Evolutionary conservation across 768 basidiomycete species (phyloP), one percentile per base, ranked within the genome.

Genomic region (Amanita muscaria): DNA sequence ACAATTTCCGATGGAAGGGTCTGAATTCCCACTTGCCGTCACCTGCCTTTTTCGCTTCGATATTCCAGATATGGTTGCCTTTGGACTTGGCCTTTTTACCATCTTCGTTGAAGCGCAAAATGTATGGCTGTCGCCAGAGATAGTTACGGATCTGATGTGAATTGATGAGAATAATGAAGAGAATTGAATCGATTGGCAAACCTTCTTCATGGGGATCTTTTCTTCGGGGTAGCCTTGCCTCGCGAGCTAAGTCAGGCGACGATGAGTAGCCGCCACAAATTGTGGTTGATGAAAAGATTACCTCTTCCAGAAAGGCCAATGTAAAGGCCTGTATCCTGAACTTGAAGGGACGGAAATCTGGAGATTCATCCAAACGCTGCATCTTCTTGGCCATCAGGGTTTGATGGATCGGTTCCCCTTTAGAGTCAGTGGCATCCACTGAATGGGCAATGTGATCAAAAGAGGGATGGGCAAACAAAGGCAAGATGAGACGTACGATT

Each of bases 11-110:
- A 55, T 83, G 70, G 66, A 94, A 96, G 10, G 88, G 82, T 40
- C 89, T 76, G 67, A 94, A 96, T 42, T 78, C 72, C 91, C 91
- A 97, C 51, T 74, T 67, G 32, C 83, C 77, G 38, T 86, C 86
- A 18, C 67, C 68, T 18, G 67, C 58, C 62, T 88, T 93, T 66
- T 79, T 88, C n/a, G 91, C 94, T 56, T 97, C 90, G 40, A 98
- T 85, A 57, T 91, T 93, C 94, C 94, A 99, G 53, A 97, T 96
- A 56, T 98, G 94, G 65, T 99, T 99, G 37, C 94, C 94, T 69
- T 96, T 96, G 43, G 90, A 93, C 65, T 99, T 99, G 18, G 93
- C 88, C 67, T 99, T 99, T 65, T 97, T 97, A 27, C 94, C 94
- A 60, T 98, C 94, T 57, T 97, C 91, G 60, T 99, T 99, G 71